Evolutionary conservation across 1,284 basidiomycete genomes (phyloP), one percentile per base, ranked within the genome.

Genomic region (Meripilus lineatus): DNA sequence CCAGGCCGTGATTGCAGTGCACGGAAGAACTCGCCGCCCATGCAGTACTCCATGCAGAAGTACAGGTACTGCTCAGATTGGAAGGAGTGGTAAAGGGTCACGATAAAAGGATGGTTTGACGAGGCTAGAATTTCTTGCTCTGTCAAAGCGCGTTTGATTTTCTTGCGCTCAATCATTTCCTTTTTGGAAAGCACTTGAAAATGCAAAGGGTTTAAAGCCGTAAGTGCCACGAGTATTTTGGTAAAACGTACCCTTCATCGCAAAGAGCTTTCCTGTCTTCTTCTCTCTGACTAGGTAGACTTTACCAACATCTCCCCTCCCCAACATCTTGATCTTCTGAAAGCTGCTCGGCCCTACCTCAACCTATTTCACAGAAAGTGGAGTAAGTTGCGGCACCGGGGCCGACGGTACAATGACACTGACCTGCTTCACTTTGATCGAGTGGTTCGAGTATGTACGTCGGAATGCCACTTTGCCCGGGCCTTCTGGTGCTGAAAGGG

Each of bases 11-110:
- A 92, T 65, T 97, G 93, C 51, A 97, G 70, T 8, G 95, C 93
- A 25, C 96, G 85, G 77, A 99, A 99, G 71, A 99, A 99, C 64
- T 99, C 95, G 49, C 95, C 95, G 33, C 95, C 95, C 89, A 96
- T 95, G 70, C 96, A 99, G 69, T 98, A 99, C 66, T 95, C 93
- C 85, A 96, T 94, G 69, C 93, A 96, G 65, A 96, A 94, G 68
- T 96, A 97, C 24, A 97, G 79, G 66, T 94, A 95, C 50, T 91
- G 88, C 55, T 93, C 89, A n/a, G 92, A 95, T 67, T 97, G 94
- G 74, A 97, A 97, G 10, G 93, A 95, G 67, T 97, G 93, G 69
- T 95, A 89, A 30, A 97, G 79, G 15, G 93, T 97, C 57, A 97
- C 93, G 64, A 97, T 97, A 74, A 97, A 97, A 1, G 93, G 93